Evolutionary conservation across 139 green algal genomes (phyloP).

Genomic region (Micromonas pusilla): DNA sequence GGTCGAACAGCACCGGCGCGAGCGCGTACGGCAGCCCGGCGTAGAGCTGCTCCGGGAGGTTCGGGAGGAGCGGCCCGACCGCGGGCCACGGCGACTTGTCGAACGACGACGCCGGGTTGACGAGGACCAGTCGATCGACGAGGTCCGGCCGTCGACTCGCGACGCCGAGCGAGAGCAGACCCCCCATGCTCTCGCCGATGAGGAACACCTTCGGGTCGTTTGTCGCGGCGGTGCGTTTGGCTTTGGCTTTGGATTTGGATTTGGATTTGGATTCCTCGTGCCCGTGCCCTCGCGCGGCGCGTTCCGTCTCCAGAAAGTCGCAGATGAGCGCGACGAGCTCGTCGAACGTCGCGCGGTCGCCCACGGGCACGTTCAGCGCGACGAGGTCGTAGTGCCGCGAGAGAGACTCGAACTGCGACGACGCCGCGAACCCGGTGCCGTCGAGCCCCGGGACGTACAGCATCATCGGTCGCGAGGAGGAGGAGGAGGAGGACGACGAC

Average conservation of each 20-base stretch:
- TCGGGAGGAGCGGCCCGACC: slow-evolving; percentile 21
- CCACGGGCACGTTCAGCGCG: slow-evolving; percentile 18
- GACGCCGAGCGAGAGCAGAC: slow-evolving; percentile 28
- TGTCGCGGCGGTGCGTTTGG: neutral
- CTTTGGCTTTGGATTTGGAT: too few species aligned
- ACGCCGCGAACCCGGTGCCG: slow-evolving; percentile 29
- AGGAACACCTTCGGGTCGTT: slow-evolving; percentile 25
- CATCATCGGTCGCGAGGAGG: neutral
- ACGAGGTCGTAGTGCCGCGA: slow-evolving; percentile 11
- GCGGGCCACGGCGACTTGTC: slow-evolving; percentile 17
- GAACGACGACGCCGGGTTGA: slow-evolving; percentile 32
- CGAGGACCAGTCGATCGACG: slow-evolving; percentile 22
- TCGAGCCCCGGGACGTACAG: slow-evolving; percentile 28
- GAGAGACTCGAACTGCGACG: slow-evolving; percentile 24
- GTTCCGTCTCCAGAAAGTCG: neutral
- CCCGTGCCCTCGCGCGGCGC: neutral
- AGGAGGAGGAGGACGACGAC: neutral
- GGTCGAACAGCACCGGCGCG: slow-evolving; percentile 33
- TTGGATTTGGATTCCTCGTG: too few species aligned
- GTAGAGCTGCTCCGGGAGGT: slow-evolving; percentile 23
- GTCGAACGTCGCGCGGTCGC: slow-evolving; percentile 1
- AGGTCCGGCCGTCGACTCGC: neutral
- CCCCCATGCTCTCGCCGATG: slow-evolving; percentile 37
- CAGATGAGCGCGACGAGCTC: slow-evolving; percentile 15
- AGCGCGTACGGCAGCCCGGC: slow-evolving; percentile 26